Conservation (phyloP, 805 yeast genomes). For the Saturnispora sekii region DNA sequence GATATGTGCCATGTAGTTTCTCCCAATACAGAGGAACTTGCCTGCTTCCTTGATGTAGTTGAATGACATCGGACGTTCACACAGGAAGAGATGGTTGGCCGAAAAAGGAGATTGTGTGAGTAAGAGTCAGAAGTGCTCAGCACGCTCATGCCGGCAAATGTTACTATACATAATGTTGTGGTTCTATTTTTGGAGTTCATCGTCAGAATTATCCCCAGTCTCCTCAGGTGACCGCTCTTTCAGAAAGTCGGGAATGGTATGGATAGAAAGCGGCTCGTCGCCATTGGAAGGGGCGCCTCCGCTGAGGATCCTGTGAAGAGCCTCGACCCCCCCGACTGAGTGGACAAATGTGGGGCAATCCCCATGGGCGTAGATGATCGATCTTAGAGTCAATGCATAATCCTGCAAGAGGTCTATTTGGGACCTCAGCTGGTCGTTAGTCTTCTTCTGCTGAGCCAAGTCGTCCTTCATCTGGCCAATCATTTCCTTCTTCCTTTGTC, state of each 20-base stretch:
- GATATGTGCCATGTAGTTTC: conserved; percentile 95
- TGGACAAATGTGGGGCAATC: conserved; percentile 35
- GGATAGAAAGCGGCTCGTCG: neutral
- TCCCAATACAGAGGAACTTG: conserved; percentile 89
- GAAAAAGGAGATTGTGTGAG: neutral
- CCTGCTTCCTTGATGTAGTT: conserved; percentile 50
- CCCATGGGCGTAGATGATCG: conserved; percentile 40
- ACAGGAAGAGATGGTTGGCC: neutral
- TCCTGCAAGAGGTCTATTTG: conserved; percentile 53
- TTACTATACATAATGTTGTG: neutral
- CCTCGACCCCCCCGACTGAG: conserved; percentile 38
- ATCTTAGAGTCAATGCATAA: conserved; percentile 42
- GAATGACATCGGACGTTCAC: conserved; percentile 31
- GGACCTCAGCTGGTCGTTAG: conserved; percentile 54
- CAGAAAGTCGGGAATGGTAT: conserved; percentile 13
- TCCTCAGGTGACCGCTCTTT: neutral
- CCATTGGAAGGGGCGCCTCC: conserved; percentile 17
- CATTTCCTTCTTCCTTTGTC: conserved; percentile 88
- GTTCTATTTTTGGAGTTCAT: neutral
- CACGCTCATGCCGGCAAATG: neutral
- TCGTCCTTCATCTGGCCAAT: conserved; percentile 76
- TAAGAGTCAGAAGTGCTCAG: neutral
- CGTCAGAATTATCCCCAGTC: neutral
- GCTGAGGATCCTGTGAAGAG: conserved; percentile 33
- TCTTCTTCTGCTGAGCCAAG: conserved; percentile 55